Evolutionary conservation across 2,329 filamentous ascomycete species (phyloP), one percentile per base, ranked within the genome.

Genomic region (Talaromyces sp.): DNA sequence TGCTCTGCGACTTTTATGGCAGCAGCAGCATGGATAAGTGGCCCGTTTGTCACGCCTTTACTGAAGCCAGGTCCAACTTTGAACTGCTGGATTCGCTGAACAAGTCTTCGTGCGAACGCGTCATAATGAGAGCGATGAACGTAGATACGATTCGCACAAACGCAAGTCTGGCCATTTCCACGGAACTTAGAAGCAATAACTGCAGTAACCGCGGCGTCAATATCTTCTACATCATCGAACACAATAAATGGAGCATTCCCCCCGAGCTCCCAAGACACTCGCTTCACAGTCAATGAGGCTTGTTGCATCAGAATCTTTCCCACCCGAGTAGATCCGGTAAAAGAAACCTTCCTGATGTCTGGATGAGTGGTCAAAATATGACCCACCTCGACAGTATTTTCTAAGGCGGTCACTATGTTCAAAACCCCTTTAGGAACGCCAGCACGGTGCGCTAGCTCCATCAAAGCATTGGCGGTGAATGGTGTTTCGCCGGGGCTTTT

Each of bases 61-160:
- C 77, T 72, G 3, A 78, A 69, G 17, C 82, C 81, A 58, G 83
- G 81, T 24, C 81, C 82, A 20, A 83, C 74, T n/a, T 14, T 83
- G 74, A 53, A 73, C 72, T 53, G 70, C 68, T 5, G 75, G 78
- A 66, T 74, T 73, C 36, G 74, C 2, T 77, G 72, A n/a, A 82
- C 74, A 65, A 82, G 20, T 17, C 16, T 73, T 42, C 78, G 65
- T 6, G 79, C 70, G 67, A 85, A 84, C 51, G 77, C 76, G 35
- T 82, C 75, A 60, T 69, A 67, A 10, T 70, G 54, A 1, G 62
- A 64, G 9, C 52, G 43, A 49, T 75, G 73, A 2, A 74, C 70
- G 51, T 70, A 68, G 27, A 74, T 56, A 2, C 73, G 59, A 56
- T 74, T 74, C 1, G 71, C 71, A 30, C 45, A 30, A 4, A 54